Base-by-base conservation (phyloP, 2,329 filamentous ascomycete genomes). In the Mollisia scopiformis region DNA sequence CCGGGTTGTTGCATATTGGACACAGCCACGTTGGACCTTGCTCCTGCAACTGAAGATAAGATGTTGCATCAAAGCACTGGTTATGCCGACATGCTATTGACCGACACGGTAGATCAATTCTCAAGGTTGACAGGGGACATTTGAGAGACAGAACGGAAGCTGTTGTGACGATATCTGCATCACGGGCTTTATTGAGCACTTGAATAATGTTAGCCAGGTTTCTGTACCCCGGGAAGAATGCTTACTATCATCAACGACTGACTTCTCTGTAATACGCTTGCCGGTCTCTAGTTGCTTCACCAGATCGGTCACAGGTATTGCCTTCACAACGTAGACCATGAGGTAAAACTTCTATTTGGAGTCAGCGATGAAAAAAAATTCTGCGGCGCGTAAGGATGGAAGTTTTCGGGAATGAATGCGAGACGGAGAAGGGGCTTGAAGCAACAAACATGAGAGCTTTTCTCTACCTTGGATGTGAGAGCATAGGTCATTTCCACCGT, bases 21-120 rank as follows among this genome's bases (percentile, higher is more conserved):
- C 95, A 99, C n/a, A 88, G 82, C 95, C 95, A 99, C 19, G 95
- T 96, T 0, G 95, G 95, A 0, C 92, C 94, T 78, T 99, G 95
- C 74, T 98, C 93, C 74, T 98, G 94, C 28, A 99, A 79, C 69
- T 97, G 92, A 21, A 99, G 82, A 73, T 97, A 99, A 1, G 92
- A 96, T 2, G 87, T 89, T 2, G 91, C 94, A 74, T 99, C 95
- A 69, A 98, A 99, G 74, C 95, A 99, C 73, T 96, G 92, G 27
- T 95, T 91, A 74, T 99, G 95, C 2, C 86, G 89, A 77, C 95
- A 99, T 33, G 88, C 78, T 2, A 87, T 82, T 3, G 91, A 91
- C 33, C 95, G 88, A 68, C 92, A 92, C 0, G 95, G 95, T 16
- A 91, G 81, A 8, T 84, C 82, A 35, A 99, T 89, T 62, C 93